Conservation (phyloP, 164 flowering plant genomes). For the Magnolia sinica region DNA sequence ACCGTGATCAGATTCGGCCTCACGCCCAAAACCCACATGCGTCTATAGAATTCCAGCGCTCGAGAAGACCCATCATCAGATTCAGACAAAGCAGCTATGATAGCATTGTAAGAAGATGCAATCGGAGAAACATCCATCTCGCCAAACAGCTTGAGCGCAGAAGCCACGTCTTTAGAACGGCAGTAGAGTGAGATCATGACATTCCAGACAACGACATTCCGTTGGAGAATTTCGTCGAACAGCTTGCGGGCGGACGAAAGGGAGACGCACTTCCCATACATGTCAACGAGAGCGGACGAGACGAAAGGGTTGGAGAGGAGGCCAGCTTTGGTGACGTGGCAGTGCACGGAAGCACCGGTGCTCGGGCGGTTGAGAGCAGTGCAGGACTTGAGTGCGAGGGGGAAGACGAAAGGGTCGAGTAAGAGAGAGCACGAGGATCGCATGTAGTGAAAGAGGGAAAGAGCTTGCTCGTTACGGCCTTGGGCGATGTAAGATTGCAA, state of each 20-base stretch:
- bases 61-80: constrained; percentile 34
- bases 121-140: constrained; percentile 51
- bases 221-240: constrained; percentile 59
- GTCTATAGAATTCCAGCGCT: constrained; percentile 45
- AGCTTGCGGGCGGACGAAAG: constrained; percentile 38
- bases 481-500: constrained; percentile 50
- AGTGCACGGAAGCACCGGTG: constrained; percentile 51
- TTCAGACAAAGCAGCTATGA: constrained; percentile 41
- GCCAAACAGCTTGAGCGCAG: constrained; percentile 43
- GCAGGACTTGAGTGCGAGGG: constrained; percentile 70
- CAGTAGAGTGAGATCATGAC: constrained; percentile 51
- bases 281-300: constrained; percentile 49
- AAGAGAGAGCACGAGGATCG: constrained; percentile 35
- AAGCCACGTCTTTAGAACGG: constrained; percentile 16
- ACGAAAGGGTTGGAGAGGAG: constrained; percentile 50
- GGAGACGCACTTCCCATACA: constrained; percentile 62
- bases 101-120: constrained; percentile 53
- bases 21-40: constrained; percentile 36
- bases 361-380: constrained; percentile 38
- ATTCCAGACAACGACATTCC: constrained; percentile 64
- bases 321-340: constrained; percentile 35
- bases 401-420: constrained; percentile 58
- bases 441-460: constrained; percentile 47
- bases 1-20: constrained; percentile 55
- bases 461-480: constrained; percentile 45